phyloP scores from a whole-genome alignment of 1,139 yeast genomes.

The Candida sanyaensis region DNA sequence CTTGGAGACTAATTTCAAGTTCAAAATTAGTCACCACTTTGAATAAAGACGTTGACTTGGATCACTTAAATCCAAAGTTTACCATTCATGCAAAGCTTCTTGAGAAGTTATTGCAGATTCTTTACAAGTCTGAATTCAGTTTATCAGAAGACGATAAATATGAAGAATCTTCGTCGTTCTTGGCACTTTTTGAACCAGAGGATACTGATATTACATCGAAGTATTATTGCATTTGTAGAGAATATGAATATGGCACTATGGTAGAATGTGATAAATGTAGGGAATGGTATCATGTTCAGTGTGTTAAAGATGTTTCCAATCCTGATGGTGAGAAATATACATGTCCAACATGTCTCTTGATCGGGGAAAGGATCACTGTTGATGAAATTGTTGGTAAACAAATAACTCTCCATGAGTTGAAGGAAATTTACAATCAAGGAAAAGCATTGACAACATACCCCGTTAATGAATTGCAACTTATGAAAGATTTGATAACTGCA shows the following conservation, averaged over 20 bases:
- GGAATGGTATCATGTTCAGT: conserved; percentile 79
- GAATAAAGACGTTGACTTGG: conserved; percentile 18
- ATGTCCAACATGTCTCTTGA: conserved; percentile 66
- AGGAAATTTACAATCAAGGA: conserved; percentile 28
- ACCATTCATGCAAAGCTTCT: conserved; percentile 23
- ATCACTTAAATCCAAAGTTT: conserved; percentile 20
- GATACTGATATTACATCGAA: conserved; percentile 14
- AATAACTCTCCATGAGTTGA: conserved; percentile 21
- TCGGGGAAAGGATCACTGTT: conserved; percentile 21
- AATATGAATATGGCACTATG: conserved; percentile 70
- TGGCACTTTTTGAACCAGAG: conserved; percentile 16
- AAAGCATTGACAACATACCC: conserved; percentile 39
- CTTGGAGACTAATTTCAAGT: conserved; percentile 30
- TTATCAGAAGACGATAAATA: conserved; percentile 45
- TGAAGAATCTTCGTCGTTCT: conserved; percentile 28
- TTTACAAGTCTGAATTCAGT: conserved; percentile 35
- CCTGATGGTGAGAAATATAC: conserved; percentile 46
- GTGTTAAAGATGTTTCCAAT: conserved; percentile 46
- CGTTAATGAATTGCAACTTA: conserved; percentile 31
- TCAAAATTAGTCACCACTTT: conserved; percentile 29
- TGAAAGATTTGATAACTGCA: conserved; percentile 22
- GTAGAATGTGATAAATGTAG: conserved; percentile 76
- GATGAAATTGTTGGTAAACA: conserved; percentile 23
- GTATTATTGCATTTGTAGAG: conserved; percentile 71
- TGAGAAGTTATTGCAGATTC: conserved; percentile 29